A percentile compares a stretch with the other conserved stretches of the same genome.
These are phyloP conservation scores for Curvularia sp. DNA, from an alignment of 2,329 filamentous ascomycete genomes.

Conservation along the genomic window DNA sequence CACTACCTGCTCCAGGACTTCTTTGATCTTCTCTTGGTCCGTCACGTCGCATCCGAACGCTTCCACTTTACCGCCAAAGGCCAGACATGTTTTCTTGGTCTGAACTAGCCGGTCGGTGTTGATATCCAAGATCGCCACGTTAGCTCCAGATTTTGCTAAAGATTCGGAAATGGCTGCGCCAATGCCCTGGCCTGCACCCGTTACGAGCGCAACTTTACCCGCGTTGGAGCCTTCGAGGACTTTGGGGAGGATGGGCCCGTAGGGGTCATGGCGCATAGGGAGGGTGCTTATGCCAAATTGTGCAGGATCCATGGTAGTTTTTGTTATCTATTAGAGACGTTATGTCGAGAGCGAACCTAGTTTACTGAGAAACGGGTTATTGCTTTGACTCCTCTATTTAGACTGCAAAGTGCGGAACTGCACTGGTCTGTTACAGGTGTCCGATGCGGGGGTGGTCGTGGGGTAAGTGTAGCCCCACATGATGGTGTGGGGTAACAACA, in stretches of 20 bases:
- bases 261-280: conserved; percentile 29
- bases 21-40: conserved; percentile 17
- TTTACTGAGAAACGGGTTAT: neutral
- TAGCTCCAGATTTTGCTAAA: conserved; percentile 38
- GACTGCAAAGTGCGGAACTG: neutral
- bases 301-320: conserved; percentile 29
- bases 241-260: conserved; percentile 26
- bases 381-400: neutral
- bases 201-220: conserved; percentile 39
- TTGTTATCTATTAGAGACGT: neutral
- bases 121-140: conserved; percentile 38
- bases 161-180: conserved; percentile 40
- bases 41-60: conserved; percentile 37
- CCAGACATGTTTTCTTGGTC: conserved; percentile 35
- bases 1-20: conserved; percentile 28
- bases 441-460: conserved; percentile 8
- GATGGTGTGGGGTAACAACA: conserved; percentile 6
- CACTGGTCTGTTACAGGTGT: neutral
- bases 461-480: conserved; percentile 15
- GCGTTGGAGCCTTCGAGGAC: conserved; percentile 28
- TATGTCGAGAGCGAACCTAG: too few relatives aligned
- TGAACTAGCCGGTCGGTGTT: conserved; percentile 24
- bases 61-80: conserved; percentile 29
- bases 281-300: conserved; percentile 34
- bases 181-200: conserved; percentile 40